phyloP scores from a whole-genome alignment of 2,329 filamentous ascomycete genomes.

The Aphanocladium album region DNA sequence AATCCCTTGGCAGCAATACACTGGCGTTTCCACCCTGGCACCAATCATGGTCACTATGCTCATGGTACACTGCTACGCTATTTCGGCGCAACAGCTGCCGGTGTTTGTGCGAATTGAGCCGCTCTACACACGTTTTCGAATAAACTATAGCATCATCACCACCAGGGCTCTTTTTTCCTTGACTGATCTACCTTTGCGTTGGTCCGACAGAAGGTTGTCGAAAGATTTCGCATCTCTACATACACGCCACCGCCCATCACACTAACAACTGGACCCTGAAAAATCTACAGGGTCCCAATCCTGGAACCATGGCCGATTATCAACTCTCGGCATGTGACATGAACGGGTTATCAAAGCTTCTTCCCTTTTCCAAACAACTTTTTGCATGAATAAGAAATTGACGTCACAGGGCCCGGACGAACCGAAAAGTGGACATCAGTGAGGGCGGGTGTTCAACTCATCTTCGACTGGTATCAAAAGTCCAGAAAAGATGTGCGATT shows the following conservation, averaged over 20 bases:
- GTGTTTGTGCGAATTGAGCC: no score
- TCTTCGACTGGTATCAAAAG: not conserved
- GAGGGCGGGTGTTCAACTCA: no score
- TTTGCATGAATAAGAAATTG: not conserved
- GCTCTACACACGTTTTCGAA: no score
- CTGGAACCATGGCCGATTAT: not conserved
- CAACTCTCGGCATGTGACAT: not conserved
- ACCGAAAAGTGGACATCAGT: not conserved
- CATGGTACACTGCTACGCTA: no score
- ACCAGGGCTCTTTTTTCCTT: no score
- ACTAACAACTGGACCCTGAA: not conserved
- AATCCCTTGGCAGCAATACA: no score
- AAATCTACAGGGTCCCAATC: not conserved
- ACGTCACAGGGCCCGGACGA: not conserved
- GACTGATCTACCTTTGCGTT: not conserved
- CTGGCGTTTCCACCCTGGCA: no score
- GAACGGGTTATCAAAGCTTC: not conserved
- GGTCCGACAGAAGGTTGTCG: not conserved
- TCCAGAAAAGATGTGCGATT: not conserved
- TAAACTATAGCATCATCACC: no score
- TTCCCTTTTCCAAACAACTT: not conserved
- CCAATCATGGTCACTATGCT: no score
- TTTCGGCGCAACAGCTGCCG: no score
- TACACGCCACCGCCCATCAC: not conserved
- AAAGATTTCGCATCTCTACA: not conserved